Percentiles rank a stretch among this genome's conserved stretches.
phyloP scores from a whole-genome alignment of 306 rosid species.

The Boehmeria nivea region DNA sequence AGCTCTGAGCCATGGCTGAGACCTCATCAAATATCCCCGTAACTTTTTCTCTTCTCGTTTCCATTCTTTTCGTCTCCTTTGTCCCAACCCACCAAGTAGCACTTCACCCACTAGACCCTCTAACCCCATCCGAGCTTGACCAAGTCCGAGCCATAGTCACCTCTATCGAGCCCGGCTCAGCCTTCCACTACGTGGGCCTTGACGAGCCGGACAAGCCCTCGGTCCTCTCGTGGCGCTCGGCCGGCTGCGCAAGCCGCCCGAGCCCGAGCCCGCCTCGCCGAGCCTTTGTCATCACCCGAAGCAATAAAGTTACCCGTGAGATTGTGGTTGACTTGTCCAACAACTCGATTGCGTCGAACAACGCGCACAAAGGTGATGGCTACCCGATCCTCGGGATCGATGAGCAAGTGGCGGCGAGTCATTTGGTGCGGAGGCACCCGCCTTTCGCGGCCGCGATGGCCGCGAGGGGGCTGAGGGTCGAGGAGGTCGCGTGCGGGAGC shows the following conservation, averaged over 20 bases:
- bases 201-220: constrained; percentile 44
- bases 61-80: background rate
- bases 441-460: constrained; percentile 15
- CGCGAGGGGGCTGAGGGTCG: constrained; percentile 13
- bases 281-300: constrained; percentile 31
- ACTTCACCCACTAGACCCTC: constrained; percentile 44
- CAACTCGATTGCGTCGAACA: constrained; percentile 22
- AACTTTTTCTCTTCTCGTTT: background rate
- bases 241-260: background rate
- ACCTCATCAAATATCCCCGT: too few species aligned
- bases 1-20: too few species aligned
- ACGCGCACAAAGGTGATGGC: constrained; percentile 34
- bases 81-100: background rate
- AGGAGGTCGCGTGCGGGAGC: constrained; percentile 14
- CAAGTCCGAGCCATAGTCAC: constrained; percentile 28
- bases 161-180: constrained; percentile 15
- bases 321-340: constrained; percentile 31
- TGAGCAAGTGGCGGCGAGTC: constrained; percentile 22
- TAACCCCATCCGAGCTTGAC: constrained; percentile 25
- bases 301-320: constrained; percentile 27
- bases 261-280: constrained; percentile 32
- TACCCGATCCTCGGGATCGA: constrained; percentile 26
- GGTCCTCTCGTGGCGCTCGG: constrained; percentile 39
- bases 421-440: constrained; percentile 8
- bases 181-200: constrained; percentile 43